A percentile compares a stretch with the other conserved stretches of the same genome.
phyloP scores from a whole-genome alignment of 345 rosid species.

The Aquilaria sinensis region DNA sequence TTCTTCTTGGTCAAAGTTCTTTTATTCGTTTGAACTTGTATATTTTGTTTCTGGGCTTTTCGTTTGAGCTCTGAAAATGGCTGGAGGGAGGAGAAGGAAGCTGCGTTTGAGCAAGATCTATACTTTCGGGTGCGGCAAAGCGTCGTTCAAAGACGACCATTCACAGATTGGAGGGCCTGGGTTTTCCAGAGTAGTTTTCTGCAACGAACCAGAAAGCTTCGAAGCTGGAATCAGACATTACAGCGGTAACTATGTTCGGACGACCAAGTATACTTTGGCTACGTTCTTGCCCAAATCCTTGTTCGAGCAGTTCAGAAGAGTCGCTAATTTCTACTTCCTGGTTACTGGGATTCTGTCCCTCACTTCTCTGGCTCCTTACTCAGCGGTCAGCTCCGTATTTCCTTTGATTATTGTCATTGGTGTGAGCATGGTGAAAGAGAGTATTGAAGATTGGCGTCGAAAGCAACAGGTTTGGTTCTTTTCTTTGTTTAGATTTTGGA shows the following conservation, averaged over 20 bases:
- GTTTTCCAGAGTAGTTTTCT: slow-evolving; percentile 38
- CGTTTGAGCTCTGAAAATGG: background rate
- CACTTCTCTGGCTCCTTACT: slow-evolving; percentile 39
- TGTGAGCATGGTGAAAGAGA: slow-evolving; percentile 69
- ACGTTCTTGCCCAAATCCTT: slow-evolving; percentile 65
- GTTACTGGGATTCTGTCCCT: slow-evolving; percentile 48
- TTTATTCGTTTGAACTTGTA: no score
- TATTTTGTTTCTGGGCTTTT: no score
- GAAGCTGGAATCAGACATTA: slow-evolving; percentile 19
- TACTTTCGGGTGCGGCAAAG: slow-evolving; percentile 33
- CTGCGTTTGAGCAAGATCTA: slow-evolving; percentile 43
- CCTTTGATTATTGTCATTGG: slow-evolving; percentile 66
- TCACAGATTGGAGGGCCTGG: slow-evolving; percentile 32
- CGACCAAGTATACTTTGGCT: slow-evolving; percentile 48
- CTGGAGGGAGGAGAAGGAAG: slow-evolving; percentile 23
- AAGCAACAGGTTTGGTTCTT: slow-evolving; percentile 10
- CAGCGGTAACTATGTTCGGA: slow-evolving; percentile 45
- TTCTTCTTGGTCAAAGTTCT: no score
- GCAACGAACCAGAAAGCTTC: slow-evolving; percentile 51
- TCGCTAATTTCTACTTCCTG: slow-evolving; percentile 67
- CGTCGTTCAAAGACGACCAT: slow-evolving; percentile 14
- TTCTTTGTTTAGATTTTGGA: background rate
- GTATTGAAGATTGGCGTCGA: slow-evolving; percentile 70
- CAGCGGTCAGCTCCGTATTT: slow-evolving; percentile 38
- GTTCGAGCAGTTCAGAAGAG: slow-evolving; percentile 78